Conservation (phyloP, 768 basidiomycete species). For the Russula olivacea region DNA sequence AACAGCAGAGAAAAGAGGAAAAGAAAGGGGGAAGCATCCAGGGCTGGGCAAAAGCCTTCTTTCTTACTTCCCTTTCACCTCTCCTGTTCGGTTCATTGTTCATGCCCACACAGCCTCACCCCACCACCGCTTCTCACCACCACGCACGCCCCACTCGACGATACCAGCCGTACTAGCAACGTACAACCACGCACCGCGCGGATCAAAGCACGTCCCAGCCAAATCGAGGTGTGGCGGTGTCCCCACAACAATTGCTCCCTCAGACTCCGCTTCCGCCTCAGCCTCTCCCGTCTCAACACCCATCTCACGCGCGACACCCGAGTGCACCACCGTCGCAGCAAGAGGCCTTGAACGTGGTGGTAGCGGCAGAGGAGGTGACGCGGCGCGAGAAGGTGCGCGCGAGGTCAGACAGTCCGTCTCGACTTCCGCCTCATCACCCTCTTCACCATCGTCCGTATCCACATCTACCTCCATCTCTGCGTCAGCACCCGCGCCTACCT, state of each 20-base stretch:
- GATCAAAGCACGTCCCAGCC: slow-evolving; percentile 72
- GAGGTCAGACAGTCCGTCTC: slow-evolving; percentile 52
- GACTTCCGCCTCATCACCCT: slow-evolving; percentile 37
- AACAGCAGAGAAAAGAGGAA: not conserved
- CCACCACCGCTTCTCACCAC: slow-evolving; percentile 73
- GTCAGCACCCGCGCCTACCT: slow-evolving; percentile 21
- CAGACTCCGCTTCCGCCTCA: slow-evolving; percentile 10
- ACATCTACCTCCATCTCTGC: slow-evolving; percentile 32
- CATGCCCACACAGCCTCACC: slow-evolving; percentile 43
- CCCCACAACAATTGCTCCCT: not conserved
- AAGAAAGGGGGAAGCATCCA: not conserved
- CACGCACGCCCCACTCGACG: slow-evolving; percentile 71
- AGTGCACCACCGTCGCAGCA: not conserved
- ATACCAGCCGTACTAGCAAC: slow-evolving; percentile 59
- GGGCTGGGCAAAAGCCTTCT: not conserved
- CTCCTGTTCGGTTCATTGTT: not conserved
- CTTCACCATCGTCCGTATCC: slow-evolving; percentile 28
- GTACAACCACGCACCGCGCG: slow-evolving; percentile 59
- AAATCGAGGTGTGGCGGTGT: slow-evolving; percentile 44
- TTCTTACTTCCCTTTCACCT: not conserved
- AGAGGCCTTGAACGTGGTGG: slow-evolving; percentile 31
- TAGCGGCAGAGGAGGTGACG: slow-evolving; percentile 46
- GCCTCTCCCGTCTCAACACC: not conserved
- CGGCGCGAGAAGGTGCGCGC: slow-evolving; percentile 39
- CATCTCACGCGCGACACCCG: slow-evolving; percentile 2